Conservation (phyloP, 768 basidiomycete species). For the Epithele typhae region DNA sequence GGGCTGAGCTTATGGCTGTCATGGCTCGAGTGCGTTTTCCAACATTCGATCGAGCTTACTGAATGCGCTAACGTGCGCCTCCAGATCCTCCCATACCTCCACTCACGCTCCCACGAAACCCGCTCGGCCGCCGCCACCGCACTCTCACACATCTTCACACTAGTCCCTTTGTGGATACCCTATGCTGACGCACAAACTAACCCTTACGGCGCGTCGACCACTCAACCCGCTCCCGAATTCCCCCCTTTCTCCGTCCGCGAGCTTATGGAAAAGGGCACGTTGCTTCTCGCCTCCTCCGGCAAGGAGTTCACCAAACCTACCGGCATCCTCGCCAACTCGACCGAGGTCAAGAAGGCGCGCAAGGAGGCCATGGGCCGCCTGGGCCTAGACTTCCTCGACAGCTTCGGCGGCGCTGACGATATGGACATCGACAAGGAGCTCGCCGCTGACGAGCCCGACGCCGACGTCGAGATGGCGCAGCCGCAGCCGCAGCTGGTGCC, state of each 20-base stretch:
- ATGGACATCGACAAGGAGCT: slow-evolving; percentile 87
- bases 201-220: slow-evolving; percentile 23
- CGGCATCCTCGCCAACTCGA: slow-evolving; percentile 65
- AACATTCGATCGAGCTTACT: not conserved
- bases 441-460: slow-evolving; percentile 49
- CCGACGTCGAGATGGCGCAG: slow-evolving; percentile 33
- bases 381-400: slow-evolving; percentile 82
- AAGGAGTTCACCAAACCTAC: slow-evolving; percentile 82
- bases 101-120: slow-evolving; percentile 90
- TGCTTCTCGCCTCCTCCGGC: slow-evolving; percentile 88
- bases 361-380: slow-evolving; percentile 86
- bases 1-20: slow-evolving; percentile 88
- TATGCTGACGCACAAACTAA: slow-evolving; percentile 29
- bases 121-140: slow-evolving; percentile 86
- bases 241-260: slow-evolving; percentile 74
- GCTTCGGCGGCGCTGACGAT: slow-evolving; percentile 64
- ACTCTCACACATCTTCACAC: slow-evolving; percentile 79
- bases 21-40: slow-evolving; percentile 68
- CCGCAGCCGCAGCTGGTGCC: not conserved
- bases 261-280: slow-evolving; percentile 68
- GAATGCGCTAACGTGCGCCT: slow-evolving; percentile 3
- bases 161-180: slow-evolving; percentile 81
- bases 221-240: slow-evolving; percentile 49
- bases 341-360: slow-evolving; percentile 82
- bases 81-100: slow-evolving; percentile 91